These are phyloP conservation scores for Stachybotrys echinatus DNA, from an alignment of 2,329 filamentous ascomycete species.

Conservation along the genomic window DNA sequence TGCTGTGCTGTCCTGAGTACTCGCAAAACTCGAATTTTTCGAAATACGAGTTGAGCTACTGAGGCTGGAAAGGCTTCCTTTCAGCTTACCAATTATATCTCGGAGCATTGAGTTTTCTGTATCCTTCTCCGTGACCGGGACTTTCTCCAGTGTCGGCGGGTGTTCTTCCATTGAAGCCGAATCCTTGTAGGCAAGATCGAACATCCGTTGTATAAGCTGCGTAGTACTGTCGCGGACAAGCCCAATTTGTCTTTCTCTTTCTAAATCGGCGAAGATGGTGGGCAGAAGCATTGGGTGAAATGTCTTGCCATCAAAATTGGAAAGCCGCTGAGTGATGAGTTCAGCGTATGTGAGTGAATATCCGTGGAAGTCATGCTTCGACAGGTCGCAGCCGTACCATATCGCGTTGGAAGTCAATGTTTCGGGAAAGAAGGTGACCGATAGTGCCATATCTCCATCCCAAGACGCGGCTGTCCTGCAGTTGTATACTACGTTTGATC, in stretches of 20 bases:
- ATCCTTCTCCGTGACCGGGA: too few species aligned
- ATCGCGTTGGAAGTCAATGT: slow-evolving; percentile 2
- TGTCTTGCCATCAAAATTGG: background rate
- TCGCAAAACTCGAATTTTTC: background rate
- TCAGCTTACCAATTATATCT: background rate
- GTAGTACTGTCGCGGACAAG: too few species aligned
- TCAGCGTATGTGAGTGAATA: too few species aligned
- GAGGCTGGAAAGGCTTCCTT: too few species aligned
- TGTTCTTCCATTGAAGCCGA: too few species aligned
- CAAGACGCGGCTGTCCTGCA: slow-evolving; percentile 5
- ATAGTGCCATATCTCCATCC: slow-evolving; percentile 2
- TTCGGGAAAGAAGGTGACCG: slow-evolving; percentile 5
- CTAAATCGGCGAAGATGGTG: slow-evolving; percentile 2
- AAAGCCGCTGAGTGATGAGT: too few species aligned
- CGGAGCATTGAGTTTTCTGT: too few species aligned
- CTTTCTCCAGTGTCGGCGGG: too few species aligned
- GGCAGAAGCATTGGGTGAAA: slow-evolving; percentile 5
- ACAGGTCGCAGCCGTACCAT: slow-evolving; percentile 7
- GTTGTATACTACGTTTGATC: slow-evolving; percentile 6
- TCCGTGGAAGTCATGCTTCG: too few species aligned
- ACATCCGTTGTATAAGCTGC: too few species aligned
- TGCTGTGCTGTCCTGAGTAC: background rate
- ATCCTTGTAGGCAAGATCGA: too few species aligned
- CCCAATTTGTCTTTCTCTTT: slow-evolving; percentile 2
- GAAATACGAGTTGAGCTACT: too few species aligned